Evolutionary conservation across 371 early-diverging fungal species (phyloP).

Genomic region (Mucor piriformis): DNA sequence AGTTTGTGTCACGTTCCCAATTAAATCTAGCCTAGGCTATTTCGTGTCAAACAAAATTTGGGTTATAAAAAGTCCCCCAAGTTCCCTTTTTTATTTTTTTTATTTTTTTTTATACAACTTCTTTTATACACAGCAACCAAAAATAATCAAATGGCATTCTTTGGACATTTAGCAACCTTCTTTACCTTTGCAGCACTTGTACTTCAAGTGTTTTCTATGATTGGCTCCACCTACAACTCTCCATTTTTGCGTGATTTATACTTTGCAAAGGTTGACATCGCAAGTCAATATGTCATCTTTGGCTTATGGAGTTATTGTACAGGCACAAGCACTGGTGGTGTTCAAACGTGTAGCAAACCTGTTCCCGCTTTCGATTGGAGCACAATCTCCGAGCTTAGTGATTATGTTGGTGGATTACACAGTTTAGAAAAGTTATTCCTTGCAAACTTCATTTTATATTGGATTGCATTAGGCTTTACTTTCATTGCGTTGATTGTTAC

Average conservation of each 20-base stretch:
- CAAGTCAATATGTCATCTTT: slow-evolving; percentile 28
- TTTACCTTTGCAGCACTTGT: slow-evolving; percentile 51
- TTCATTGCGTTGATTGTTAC: slow-evolving; percentile 42
- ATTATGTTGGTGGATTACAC: slow-evolving; percentile 8
- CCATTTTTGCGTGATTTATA: slow-evolving; percentile 44
- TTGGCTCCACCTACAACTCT: slow-evolving; percentile 45
- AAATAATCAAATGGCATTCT: slow-evolving; percentile 16
- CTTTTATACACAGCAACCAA: not conserved
- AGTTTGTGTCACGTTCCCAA: not conserved
- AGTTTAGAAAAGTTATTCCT: slow-evolving; percentile 28
- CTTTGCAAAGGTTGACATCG: slow-evolving; percentile 33
- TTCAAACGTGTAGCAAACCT: slow-evolving; percentile 35
- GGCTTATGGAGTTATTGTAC: slow-evolving; percentile 52
- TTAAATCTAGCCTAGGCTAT: no score
- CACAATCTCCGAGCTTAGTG: slow-evolving; percentile 8
- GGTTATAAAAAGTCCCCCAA: no score
- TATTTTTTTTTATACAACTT: not conserved
- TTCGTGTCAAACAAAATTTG: no score
- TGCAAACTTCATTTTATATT: slow-evolving; percentile 47
- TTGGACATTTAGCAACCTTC: slow-evolving; percentile 41
- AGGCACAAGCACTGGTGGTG: slow-evolving; percentile 8
- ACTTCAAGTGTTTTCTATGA: slow-evolving; percentile 44
- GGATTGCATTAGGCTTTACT: slow-evolving; percentile 45
- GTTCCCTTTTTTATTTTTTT: no score
- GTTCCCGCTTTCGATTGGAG: slow-evolving; percentile 48